Evolutionary conservation across 2,329 filamentous ascomycete species (phyloP).

Genomic region (Elsinoe australis): DNA sequence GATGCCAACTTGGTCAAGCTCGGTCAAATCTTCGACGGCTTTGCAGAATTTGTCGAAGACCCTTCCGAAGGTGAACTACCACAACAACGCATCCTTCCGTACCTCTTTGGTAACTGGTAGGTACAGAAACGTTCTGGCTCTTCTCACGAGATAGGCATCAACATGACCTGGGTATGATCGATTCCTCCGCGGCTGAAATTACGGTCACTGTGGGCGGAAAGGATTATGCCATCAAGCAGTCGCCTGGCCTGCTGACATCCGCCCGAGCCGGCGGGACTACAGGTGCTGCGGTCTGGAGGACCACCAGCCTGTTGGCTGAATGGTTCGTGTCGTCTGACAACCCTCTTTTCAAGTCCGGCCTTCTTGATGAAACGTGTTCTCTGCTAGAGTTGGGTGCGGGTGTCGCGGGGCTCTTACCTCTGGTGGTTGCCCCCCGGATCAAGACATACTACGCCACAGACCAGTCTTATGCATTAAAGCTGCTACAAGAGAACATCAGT

Average conservation of each 20-base stretch:
- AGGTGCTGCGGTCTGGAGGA: slow-evolving; percentile 80
- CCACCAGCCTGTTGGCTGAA: slow-evolving; percentile 71
- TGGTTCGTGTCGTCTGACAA: slow-evolving; percentile 65
- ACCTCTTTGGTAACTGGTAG: slow-evolving; percentile 20
- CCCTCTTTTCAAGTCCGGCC: slow-evolving; percentile 49
- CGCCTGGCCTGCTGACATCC: slow-evolving; percentile 72
- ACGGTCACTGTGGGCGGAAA: slow-evolving; percentile 55
- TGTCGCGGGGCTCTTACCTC: slow-evolving; percentile 69
- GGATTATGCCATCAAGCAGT: slow-evolving; percentile 74
- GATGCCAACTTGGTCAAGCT: slow-evolving; percentile 1
- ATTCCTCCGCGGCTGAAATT: slow-evolving; percentile 58
- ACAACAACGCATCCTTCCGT: not conserved
- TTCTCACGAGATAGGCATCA: slow-evolving; percentile 71
- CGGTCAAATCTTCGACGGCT: slow-evolving; percentile 1
- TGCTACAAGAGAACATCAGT: slow-evolving; percentile 68
- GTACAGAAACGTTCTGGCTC: slow-evolving; percentile 74
- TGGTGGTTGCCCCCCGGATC: slow-evolving; percentile 57
- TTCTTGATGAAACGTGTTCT: slow-evolving; percentile 49
- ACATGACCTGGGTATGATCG: slow-evolving; percentile 76
- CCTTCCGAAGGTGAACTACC: slow-evolving; percentile 20
- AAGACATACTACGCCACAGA: slow-evolving; percentile 71
- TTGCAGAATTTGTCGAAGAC: slow-evolving; percentile 18
- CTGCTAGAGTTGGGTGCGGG: slow-evolving; percentile 84
- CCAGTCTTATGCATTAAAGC: slow-evolving; percentile 71
- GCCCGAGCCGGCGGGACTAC: slow-evolving; percentile 65